phyloP scores from a whole-genome alignment of 768 basidiomycete genomes.

The Amylocystis lapponica region DNA sequence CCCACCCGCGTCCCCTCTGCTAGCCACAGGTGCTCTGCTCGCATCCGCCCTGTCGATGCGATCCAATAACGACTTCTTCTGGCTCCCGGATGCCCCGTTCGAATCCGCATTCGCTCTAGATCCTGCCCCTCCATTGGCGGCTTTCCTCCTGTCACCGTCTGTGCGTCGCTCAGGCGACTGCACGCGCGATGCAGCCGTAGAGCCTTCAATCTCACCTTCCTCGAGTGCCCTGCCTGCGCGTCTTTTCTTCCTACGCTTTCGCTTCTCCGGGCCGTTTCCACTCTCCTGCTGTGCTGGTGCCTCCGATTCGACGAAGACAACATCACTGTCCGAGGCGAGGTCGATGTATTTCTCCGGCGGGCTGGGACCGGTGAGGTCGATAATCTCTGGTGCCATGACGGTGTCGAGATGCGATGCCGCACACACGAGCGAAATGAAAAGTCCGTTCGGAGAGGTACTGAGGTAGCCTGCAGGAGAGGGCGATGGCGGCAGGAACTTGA shows the following conservation, averaged over 20 bases:
- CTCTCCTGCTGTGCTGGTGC: neutral
- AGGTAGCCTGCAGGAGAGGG: too few species aligned
- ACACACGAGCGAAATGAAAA: too few species aligned
- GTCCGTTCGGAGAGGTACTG: too few species aligned
- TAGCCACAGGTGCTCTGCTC: neutral
- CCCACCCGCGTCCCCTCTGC: constrained; percentile 1
- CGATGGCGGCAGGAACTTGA: too few species aligned
- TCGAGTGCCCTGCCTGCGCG: constrained; percentile 11
- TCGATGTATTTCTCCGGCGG: constrained; percentile 13
- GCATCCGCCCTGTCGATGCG: constrained; percentile 2
- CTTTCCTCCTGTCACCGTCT: constrained; percentile 1
- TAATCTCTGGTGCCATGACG: constrained; percentile 12
- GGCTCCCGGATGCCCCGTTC: constrained; percentile 3
- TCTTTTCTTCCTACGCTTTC: constrained; percentile 14
- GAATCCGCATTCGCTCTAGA: neutral
- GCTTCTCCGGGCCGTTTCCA: neutral
- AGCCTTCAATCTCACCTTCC: constrained; percentile 19
- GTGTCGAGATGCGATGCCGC: too few species aligned
- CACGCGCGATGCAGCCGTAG: constrained; percentile 11
- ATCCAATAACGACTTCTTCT: constrained; percentile 3
- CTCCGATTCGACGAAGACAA: neutral
- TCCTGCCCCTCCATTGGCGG: neutral
- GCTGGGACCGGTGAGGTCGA: constrained; percentile 18
- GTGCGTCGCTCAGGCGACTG: constrained; percentile 8
- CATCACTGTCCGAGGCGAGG: constrained; percentile 18